A percentile compares a stretch with the other conserved stretches of the same genome.
phyloP scores from a whole-genome alignment of 306 rosid genomes.

The Pyrus pyrifolia region DNA sequence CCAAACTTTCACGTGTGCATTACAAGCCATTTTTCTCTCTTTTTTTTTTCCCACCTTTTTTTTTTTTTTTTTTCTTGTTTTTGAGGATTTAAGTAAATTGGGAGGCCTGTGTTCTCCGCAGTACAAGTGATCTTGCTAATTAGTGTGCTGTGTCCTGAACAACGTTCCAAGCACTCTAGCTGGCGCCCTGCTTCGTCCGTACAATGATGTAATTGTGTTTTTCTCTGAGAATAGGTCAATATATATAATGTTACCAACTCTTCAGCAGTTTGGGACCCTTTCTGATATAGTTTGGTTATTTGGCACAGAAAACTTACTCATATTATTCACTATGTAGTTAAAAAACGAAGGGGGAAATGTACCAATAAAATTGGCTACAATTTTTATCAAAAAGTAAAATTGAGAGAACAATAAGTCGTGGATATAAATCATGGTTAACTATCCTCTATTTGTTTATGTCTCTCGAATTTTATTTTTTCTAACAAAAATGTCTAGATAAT shows the following conservation, averaged over 20 bases:
- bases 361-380: neutral
- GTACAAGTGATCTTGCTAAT: constrained; percentile 17
- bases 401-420: neutral
- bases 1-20: constrained; percentile 40
- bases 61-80: constrained; percentile 1
- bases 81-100: constrained; percentile 13
- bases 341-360: neutral
- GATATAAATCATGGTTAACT: too few relatives aligned
- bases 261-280: constrained; percentile 2
- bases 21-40: constrained; percentile 17
- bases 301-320: neutral
- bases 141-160: constrained; percentile 52
- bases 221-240: constrained; percentile 24
- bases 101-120: constrained; percentile 22
- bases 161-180: constrained; percentile 53
- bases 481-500: neutral
- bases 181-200: constrained; percentile 32
- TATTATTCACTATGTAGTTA: neutral
- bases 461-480: too few relatives aligned
- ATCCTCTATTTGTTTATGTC: too few relatives aligned
- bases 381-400: neutral
- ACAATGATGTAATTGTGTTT: constrained; percentile 35
- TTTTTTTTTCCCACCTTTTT: neutral
- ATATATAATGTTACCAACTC: constrained; percentile 17
- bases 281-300: neutral